Conservation (phyloP, 345 rosid genomes). For the Laguncularia racemosa region DNA sequence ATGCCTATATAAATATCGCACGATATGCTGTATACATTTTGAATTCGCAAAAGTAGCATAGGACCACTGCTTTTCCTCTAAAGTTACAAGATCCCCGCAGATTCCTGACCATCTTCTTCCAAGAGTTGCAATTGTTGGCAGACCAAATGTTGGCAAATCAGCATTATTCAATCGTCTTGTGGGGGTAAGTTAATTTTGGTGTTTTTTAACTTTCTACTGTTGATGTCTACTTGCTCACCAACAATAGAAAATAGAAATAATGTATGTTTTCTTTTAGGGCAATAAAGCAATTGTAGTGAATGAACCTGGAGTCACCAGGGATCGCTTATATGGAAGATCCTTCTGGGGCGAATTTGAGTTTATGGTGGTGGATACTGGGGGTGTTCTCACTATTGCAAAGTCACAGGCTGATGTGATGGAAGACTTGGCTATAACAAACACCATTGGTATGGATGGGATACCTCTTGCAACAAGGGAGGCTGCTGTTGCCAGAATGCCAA, state of each 20-base stretch:
- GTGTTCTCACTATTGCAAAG: slow-evolving; percentile 75
- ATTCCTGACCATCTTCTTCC: slow-evolving; percentile 83
- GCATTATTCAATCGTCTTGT: slow-evolving; percentile 94
- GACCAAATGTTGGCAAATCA: slow-evolving; percentile 97
- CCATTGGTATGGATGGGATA: slow-evolving; percentile 95
- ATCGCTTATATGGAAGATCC: slow-evolving; percentile 86
- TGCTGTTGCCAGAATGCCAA: slow-evolving; percentile 92
- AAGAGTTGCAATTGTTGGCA: slow-evolving; percentile 82
- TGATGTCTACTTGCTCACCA: neutral
- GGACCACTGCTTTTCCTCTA: neutral
- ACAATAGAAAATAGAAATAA: neutral
- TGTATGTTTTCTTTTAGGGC: slow-evolving; percentile 30
- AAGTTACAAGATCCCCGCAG: slow-evolving; percentile 32
- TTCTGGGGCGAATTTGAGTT: slow-evolving; percentile 82
- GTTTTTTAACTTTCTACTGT: slow-evolving; percentile 1
- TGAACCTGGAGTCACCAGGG: slow-evolving; percentile 97
- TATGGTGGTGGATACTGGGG: slow-evolving; percentile 92
- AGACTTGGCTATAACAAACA: slow-evolving; percentile 67
- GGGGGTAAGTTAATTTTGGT: slow-evolving; percentile 43
- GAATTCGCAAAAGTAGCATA: no score
- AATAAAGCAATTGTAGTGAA: slow-evolving; percentile 92
- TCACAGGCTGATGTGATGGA: slow-evolving; percentile 68
- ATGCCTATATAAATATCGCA: no score
- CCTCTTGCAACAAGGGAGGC: slow-evolving; percentile 77
- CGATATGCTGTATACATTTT: no score